A percentile compares a stretch with the other conserved stretches of the same genome.
phyloP scores from a whole-genome alignment of 306 rosid genomes.

The Aeschynomene evenia region DNA sequence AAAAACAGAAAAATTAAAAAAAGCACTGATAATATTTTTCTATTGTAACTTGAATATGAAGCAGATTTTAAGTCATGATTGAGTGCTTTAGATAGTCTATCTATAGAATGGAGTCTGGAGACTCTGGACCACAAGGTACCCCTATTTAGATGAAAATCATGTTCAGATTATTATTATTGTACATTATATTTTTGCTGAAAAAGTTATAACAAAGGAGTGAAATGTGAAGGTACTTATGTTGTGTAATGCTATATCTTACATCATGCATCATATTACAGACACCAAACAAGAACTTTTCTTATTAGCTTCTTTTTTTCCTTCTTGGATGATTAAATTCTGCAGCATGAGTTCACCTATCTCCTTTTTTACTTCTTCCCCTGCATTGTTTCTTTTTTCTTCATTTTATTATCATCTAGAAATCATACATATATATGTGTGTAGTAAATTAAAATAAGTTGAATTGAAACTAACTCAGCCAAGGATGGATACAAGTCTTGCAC shows the following conservation, averaged over 20 bases:
- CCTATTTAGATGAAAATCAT: slow-evolving; percentile 10
- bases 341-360: slow-evolving; percentile 10
- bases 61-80: slow-evolving; percentile 32
- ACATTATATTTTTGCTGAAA: neutral
- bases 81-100: slow-evolving; percentile 26
- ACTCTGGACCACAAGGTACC: slow-evolving; percentile 50
- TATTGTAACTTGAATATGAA: slow-evolving; percentile 21
- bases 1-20: neutral
- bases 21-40: neutral
- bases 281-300: slow-evolving; percentile 1
- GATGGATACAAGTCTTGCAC: neutral
- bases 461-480: too few species aligned
- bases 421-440: neutral
- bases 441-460: too few species aligned
- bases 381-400: neutral
- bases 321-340: slow-evolving; percentile 12
- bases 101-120: slow-evolving; percentile 22
- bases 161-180: neutral
- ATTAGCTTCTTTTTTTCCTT: neutral
- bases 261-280: slow-evolving; percentile 31
- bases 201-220: slow-evolving; percentile 13
- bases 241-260: slow-evolving; percentile 30
- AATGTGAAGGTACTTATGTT: neutral
- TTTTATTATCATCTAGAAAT: neutral
- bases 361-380: neutral